phyloP scores from a whole-genome alignment of 2,329 filamentous ascomycete genomes.

The Phialemonium atrogriseum region DNA sequence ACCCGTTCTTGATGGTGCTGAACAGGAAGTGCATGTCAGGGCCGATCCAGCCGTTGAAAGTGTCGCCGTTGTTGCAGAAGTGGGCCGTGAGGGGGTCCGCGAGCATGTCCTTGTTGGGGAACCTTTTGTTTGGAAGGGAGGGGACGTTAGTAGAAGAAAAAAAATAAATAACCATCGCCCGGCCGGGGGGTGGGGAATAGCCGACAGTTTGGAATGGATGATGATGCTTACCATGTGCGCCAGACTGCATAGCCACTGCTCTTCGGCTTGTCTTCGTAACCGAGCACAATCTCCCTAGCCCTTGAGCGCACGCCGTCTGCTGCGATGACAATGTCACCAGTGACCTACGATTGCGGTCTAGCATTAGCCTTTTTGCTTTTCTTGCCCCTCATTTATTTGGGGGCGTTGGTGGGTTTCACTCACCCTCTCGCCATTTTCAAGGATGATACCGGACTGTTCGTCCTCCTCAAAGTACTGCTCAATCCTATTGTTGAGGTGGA shows the following conservation, averaged over 20 bases:
- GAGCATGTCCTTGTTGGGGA: slow-evolving; percentile 41
- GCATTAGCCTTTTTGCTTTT: too few species aligned
- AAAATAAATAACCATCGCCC: too few species aligned
- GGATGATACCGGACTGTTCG: slow-evolving; percentile 38
- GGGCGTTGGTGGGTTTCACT: slow-evolving; percentile 1
- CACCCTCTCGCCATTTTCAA: slow-evolving; percentile 38
- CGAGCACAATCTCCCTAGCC: slow-evolving; percentile 40
- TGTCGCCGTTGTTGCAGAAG: slow-evolving; percentile 48
- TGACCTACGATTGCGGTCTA: slow-evolving; percentile 18
- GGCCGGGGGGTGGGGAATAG: too few species aligned
- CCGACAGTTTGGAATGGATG: background rate
- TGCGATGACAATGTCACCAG: slow-evolving; percentile 43
- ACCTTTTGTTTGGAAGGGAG: slow-evolving; percentile 19
- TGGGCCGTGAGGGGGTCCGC: slow-evolving; percentile 41
- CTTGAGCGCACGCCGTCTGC: slow-evolving; percentile 47
- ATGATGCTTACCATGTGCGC: slow-evolving; percentile 38
- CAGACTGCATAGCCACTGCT: slow-evolving; percentile 43
- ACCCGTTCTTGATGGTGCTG: slow-evolving; percentile 45
- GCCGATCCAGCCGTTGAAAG: slow-evolving; percentile 51
- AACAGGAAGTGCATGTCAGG: slow-evolving; percentile 50
- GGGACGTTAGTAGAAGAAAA: background rate
- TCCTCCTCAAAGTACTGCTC: slow-evolving; percentile 47
- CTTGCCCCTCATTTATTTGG: background rate
- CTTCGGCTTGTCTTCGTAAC: slow-evolving; percentile 42
- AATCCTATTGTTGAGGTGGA: slow-evolving; percentile 43